These are phyloP conservation scores for Thalia dealbata DNA, from an alignment of 176 grass and related monocot genomes.

Conservation along the genomic window DNA sequence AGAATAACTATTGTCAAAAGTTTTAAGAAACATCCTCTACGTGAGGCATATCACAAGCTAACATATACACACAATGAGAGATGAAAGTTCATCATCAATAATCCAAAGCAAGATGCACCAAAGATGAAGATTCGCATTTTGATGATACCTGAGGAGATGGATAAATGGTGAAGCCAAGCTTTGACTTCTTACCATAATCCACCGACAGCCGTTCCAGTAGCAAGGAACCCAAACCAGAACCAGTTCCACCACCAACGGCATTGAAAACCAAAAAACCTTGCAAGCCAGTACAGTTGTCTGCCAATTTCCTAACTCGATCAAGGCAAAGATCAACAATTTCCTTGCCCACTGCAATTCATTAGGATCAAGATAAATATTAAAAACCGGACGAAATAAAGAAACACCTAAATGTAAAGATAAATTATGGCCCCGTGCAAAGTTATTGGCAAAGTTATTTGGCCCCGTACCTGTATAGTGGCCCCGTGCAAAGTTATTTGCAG, in stretches of 20 bases:
- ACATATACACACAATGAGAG: neutral
- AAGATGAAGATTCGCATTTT: neutral
- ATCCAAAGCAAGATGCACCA: no score
- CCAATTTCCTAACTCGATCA: constrained; percentile 81
- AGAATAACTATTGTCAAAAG: no score
- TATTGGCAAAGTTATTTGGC: no score
- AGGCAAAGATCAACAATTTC: constrained; percentile 91
- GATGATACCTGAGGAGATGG: constrained; percentile 70
- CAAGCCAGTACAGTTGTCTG: constrained; percentile 95
- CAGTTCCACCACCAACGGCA: constrained; percentile 85
- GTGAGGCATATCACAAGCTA: no score
- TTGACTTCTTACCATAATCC: constrained; percentile 94
- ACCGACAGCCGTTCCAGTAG: constrained; percentile 82
- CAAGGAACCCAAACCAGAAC: constrained; percentile 82
- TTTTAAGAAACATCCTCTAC: no score
- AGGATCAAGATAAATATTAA: neutral
- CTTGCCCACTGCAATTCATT: constrained; percentile 59
- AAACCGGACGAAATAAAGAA: neutral
- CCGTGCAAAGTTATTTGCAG: constrained; percentile 86
- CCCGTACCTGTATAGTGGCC: constrained; percentile 93
- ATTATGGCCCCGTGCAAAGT: constrained; percentile 91
- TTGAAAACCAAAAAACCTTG: constrained; percentile 94
- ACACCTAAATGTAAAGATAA: constrained; percentile 64
- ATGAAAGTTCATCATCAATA: neutral
- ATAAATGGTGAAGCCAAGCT: constrained; percentile 96